Percentiles rank a stretch among this genome's conserved stretches.
phyloP scores from a whole-genome alignment of 1,139 yeast genomes.

The Saccharomyces hybrid region DNA sequence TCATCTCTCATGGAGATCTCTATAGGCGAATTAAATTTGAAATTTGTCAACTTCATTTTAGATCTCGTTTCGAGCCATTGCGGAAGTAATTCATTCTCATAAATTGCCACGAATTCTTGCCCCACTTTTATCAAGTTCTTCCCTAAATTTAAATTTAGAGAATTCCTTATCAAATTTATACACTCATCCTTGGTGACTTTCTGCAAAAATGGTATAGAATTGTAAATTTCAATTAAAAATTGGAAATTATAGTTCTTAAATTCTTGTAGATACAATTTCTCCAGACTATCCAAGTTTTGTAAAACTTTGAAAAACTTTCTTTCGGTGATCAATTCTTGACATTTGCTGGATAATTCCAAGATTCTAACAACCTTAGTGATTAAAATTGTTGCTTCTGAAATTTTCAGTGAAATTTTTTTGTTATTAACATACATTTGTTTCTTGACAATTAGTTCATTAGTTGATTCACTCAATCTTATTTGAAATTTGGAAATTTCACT shows the following conservation, averaged over 20 bases:
- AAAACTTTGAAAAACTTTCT: constrained; percentile 69
- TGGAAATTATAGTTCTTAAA: constrained; percentile 58
- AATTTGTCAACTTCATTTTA: constrained; percentile 43
- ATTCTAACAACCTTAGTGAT: constrained; percentile 71
- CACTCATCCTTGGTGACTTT: constrained; percentile 74
- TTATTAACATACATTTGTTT: constrained; percentile 48
- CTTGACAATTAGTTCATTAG: constrained; percentile 51
- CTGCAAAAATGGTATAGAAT: constrained; percentile 72
- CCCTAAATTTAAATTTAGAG: constrained; percentile 57
- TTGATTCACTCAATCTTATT: constrained; percentile 53
- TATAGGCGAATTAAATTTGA: constrained; percentile 77
- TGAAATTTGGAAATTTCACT: constrained; percentile 28
- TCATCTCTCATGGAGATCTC: constrained; percentile 62
- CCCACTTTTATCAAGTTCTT: constrained; percentile 58
- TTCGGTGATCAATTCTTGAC: constrained; percentile 72
- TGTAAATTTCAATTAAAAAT: constrained; percentile 63
- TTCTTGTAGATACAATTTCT: constrained; percentile 54
- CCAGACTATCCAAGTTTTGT: constrained; percentile 70
- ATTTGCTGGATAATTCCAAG: constrained; percentile 76
- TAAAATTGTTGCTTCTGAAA: constrained; percentile 54
- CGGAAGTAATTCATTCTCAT: constrained; percentile 43
- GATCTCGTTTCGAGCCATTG: constrained; percentile 31
- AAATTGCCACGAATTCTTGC: constrained; percentile 43
- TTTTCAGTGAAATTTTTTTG: constrained; percentile 52
- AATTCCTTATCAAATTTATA: constrained; percentile 60